Evolutionary conservation across 805 yeast genomes (phyloP).

Genomic region (Huiozyma sinensis): DNA sequence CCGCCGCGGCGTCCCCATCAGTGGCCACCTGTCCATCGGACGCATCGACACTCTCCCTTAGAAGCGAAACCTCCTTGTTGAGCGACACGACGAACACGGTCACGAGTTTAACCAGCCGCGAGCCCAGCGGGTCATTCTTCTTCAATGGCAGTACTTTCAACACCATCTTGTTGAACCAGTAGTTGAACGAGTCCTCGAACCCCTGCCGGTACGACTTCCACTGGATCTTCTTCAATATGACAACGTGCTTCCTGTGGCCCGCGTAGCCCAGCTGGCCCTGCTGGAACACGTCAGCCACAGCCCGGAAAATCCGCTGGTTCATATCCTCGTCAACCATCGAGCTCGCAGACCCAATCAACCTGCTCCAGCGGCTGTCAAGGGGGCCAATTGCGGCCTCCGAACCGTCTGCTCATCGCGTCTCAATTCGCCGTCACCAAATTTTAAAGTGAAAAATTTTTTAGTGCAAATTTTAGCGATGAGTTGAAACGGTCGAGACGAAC

Average conservation of each 20-base stretch:
- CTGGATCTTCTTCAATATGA: constrained; percentile 50
- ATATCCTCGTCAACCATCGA: constrained; percentile 17
- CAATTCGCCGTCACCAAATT: background rate
- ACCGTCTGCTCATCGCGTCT: background rate
- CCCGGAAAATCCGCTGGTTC: constrained; percentile 30
- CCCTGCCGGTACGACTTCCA: constrained; percentile 40
- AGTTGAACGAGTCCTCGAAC: too few relatives aligned
- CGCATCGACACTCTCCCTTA: constrained; percentile 20
- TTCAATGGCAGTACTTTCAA: constrained; percentile 58
- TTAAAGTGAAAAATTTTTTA: constrained; percentile 1
- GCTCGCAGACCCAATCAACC: background rate
- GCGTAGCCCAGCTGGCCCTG: constrained; percentile 67
- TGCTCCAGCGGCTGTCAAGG: background rate
- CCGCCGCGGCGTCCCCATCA: too few relatives aligned
- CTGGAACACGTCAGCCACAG: constrained; percentile 62
- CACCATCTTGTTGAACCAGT: constrained; percentile 46
- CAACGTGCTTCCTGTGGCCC: constrained; percentile 66
- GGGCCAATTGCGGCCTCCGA: too few relatives aligned
- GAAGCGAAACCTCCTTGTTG: constrained; percentile 17
- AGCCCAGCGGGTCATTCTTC: constrained; percentile 62
- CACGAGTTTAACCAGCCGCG: constrained; percentile 59
- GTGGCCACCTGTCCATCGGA: constrained; percentile 1
- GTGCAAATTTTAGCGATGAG: background rate
- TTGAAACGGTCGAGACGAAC: too few relatives aligned
- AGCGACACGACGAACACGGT: constrained; percentile 48